phyloP scores from a whole-genome alignment of 192 early-diverging fungal genomes.

The Neocallimastix lanati region DNA sequence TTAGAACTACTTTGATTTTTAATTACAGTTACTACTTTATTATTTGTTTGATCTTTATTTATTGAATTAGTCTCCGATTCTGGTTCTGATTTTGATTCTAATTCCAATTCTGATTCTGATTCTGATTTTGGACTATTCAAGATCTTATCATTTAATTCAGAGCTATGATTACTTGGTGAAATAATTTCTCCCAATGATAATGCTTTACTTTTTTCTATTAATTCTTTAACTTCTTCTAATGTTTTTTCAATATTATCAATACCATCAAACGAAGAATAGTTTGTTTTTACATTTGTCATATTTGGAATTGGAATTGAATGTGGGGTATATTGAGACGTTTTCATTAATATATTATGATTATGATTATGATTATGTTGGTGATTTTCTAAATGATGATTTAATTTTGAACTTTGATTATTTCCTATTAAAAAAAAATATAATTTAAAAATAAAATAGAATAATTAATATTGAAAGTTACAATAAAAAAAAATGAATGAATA shows the following conservation, averaged over 20 bases:
- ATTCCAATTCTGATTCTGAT: neutral
- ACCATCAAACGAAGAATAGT: neutral
- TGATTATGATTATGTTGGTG: neutral
- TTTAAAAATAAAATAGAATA: too few species aligned
- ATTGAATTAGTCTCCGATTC: too few species aligned
- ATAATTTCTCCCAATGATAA: neutral
- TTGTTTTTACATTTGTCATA: neutral
- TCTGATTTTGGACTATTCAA: neutral
- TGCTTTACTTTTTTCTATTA: neutral
- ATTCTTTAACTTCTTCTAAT: neutral
- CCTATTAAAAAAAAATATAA: too few species aligned
- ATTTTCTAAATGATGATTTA: too few species aligned
- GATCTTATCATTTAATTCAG: neutral
- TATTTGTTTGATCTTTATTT: too few species aligned
- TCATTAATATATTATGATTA: neutral
- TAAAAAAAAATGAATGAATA: too few species aligned
- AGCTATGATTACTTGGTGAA: neutral
- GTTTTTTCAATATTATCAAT: neutral
- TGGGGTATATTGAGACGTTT: neutral
- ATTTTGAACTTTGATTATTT: neutral
- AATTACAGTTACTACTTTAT: too few species aligned
- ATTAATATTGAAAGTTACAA: too few species aligned
- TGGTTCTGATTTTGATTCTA: too few species aligned
- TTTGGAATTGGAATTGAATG: neutral
- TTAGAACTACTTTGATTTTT: too few species aligned